A percentile compares a stretch with the other conserved stretches of the same genome.
These are phyloP conservation scores for Bathelium albidoporum DNA, from an alignment of 495 filamentous ascomycete genomes.

Conservation along the genomic window DNA sequence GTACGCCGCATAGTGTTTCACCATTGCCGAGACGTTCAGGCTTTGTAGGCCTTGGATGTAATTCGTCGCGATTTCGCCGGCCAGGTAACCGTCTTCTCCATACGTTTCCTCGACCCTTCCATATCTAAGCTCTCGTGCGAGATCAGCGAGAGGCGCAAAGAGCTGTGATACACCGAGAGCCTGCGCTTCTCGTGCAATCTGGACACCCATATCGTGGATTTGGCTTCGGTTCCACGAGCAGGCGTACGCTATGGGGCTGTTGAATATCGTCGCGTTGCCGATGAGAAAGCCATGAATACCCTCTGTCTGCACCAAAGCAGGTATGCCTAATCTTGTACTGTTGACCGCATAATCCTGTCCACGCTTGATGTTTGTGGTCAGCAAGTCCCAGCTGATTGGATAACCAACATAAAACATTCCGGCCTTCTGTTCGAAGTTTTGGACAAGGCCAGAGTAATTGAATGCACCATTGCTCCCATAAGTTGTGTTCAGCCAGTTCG, in stretches of 20 bases:
- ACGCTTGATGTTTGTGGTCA: slow-evolving; percentile 46
- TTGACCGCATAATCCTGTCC: slow-evolving; percentile 56
- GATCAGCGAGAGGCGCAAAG: slow-evolving; percentile 56
- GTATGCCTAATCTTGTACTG: slow-evolving; percentile 50
- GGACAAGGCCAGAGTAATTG: slow-evolving; percentile 53
- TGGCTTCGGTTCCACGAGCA: slow-evolving; percentile 51
- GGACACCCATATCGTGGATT: slow-evolving; percentile 49
- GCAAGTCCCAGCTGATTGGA: slow-evolving; percentile 50
- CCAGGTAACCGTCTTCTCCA: slow-evolving; percentile 53
- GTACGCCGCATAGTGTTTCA: slow-evolving; percentile 62
- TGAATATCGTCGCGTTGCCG: slow-evolving; percentile 64
- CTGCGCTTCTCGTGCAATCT: slow-evolving; percentile 50
- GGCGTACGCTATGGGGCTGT: slow-evolving; percentile 59
- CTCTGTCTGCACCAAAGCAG: slow-evolving; percentile 60
- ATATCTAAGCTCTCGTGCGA: slow-evolving; percentile 56
- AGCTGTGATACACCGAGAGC: slow-evolving; percentile 59
- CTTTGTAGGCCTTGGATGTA: slow-evolving; percentile 54
- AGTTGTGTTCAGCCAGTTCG: slow-evolving; percentile 56
- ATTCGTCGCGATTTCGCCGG: slow-evolving; percentile 49
- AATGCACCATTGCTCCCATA: slow-evolving; percentile 37
- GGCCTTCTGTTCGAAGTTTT: slow-evolving; percentile 51
- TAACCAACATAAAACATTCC: slow-evolving; percentile 63
- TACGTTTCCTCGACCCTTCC: slow-evolving; percentile 63
- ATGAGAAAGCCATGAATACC: slow-evolving; percentile 59
- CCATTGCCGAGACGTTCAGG: slow-evolving; percentile 52